Evolutionary conservation across 2,329 filamentous ascomycete species (phyloP), one percentile per base, ranked within the genome.

Genomic region (Daldinia sp.): DNA sequence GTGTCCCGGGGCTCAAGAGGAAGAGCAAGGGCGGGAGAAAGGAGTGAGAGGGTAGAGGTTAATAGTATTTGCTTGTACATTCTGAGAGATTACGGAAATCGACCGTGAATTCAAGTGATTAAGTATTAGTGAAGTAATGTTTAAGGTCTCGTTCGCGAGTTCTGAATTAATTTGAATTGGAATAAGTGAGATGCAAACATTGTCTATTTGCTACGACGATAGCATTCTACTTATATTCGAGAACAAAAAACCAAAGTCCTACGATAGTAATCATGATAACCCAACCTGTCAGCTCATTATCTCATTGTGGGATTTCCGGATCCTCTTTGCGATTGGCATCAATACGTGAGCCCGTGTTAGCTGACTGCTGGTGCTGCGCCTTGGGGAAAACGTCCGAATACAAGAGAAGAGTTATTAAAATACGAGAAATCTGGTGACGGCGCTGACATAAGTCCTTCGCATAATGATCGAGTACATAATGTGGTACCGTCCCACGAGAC

Each of bases 1-100:
- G 60, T 26, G 7, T 72, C 69, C 55, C 72, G 67, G 18, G 62
- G 10, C 53, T 74, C 58, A 46, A 74, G 62, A 42, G 74, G 72
- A 15, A 67, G 60, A 3, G 73, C 69, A 12, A 70, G 64, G 42
- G 60, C 60, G 13, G 69, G 50, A 44, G 71, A 66, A 28, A 69
- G 33, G 41, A 73, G 65, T 41, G 73, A 62, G n/a, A 75, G 41
- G 51, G 71, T 28, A n/a, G 69, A 68, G 7, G 64, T 59, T 41
- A 73, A 30, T 30, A 63, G 50, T 18, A 30, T 50, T 69, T 28
- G 41, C 30, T 39, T 50, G 30, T 69, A 50, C 73, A 74, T 73
- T 37, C 69, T 73, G 57, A 18, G 26, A n/a, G 26, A 39, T 15
- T 60, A 18, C 28, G 42, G 18, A 50, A 28, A 39, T 7, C 12